Base-by-base conservation (phyloP, 2,329 filamentous ascomycete genomes). In the Monosporascus sp. region DNA sequence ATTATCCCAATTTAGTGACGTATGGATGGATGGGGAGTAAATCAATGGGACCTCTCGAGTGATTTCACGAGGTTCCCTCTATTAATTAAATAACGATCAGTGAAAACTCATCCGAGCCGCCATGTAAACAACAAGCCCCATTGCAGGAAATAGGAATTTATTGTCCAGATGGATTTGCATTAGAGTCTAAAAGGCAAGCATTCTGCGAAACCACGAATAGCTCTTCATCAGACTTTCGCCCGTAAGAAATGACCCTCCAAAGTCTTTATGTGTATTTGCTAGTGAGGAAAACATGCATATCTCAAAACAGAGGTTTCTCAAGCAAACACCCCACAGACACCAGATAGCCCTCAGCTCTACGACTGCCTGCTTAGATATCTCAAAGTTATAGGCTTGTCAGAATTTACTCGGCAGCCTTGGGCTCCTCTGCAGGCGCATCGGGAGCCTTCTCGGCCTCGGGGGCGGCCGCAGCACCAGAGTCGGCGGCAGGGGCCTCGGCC, bases 401-500 rank as follows among this genome's bases (percentile, higher is more conserved):
- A 57, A 56, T 73, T 79, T 83, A 84, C 76, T 84, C 81, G 64
- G 78, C 72, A 67, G 78, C 75, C 84, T 90, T 91, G 65, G 82
- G 73, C 80, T 90, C 89, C 71, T 85, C 81, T 52, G 76, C 67
- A 54, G 80, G 74, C 56, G 76, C 74, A 58, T 76, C 75, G 55
- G 84, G 72, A 59, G 84, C 76, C 65, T 79, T 76, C 66, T 84
- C 83, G 55, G 79, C 69, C 59, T 80, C 75, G 64, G 78, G 76
- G 56, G 78, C 68, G 62, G 82, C 74, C 60, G 76, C 74, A 55
- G 83, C 72, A 55, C 81, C 74, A 55, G 76, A 72, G 65, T 81
- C 76, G 57, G 72, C 72, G 57, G 72, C 72, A 57, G 74, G 61
- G 46, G 89, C 84, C 82, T 97, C 94, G 60, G 92, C 90, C 84